Percentiles rank a stretch among this genome's conserved stretches.
Conservation (phyloP, 2,329 filamentous ascomycete genomes). For the Coniella vitis region DNA sequence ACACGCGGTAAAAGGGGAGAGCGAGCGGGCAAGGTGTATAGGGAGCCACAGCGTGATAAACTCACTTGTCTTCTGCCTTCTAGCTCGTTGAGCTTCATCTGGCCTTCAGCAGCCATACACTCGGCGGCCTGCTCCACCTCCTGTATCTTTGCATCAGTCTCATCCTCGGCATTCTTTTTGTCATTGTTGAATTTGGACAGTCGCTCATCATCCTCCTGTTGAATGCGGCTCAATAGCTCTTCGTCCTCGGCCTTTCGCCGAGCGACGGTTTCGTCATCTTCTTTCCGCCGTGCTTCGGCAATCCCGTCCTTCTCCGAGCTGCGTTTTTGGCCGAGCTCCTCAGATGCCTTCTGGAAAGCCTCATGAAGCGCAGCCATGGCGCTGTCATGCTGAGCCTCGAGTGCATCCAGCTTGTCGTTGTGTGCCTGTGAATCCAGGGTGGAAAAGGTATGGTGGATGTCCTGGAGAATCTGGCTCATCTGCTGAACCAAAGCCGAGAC, state of each 20-base stretch:
- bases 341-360: conserved; percentile 26
- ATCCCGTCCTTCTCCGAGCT: conserved; percentile 26
- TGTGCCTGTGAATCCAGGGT: conserved; percentile 28
- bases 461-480: conserved; percentile 35
- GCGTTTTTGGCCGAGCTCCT: conserved; percentile 25
- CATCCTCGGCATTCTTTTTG: conserved; percentile 26
- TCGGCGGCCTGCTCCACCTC: conserved; percentile 27
- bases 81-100: conserved; percentile 26
- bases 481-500: conserved; percentile 33
- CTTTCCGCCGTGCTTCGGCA: conserved; percentile 29
- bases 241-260: conserved; percentile 31
- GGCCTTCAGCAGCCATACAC: conserved; percentile 25
- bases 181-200: conserved; percentile 25
- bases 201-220: conserved; percentile 26
- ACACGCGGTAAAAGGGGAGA: too few species aligned
- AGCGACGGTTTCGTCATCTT: conserved; percentile 35
- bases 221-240: conserved; percentile 22
- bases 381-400: conserved; percentile 32
- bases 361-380: conserved; percentile 26
- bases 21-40: too few species aligned
- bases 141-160: conserved; percentile 30
- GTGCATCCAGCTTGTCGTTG: conserved; percentile 30
- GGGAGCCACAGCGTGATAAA: not conserved
- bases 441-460: conserved; percentile 31
- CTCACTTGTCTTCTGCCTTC: conserved; percentile 29